Base-by-base conservation (phyloP, 768 basidiomycete genomes). In the Rhizopogon vinicolor region DNA sequence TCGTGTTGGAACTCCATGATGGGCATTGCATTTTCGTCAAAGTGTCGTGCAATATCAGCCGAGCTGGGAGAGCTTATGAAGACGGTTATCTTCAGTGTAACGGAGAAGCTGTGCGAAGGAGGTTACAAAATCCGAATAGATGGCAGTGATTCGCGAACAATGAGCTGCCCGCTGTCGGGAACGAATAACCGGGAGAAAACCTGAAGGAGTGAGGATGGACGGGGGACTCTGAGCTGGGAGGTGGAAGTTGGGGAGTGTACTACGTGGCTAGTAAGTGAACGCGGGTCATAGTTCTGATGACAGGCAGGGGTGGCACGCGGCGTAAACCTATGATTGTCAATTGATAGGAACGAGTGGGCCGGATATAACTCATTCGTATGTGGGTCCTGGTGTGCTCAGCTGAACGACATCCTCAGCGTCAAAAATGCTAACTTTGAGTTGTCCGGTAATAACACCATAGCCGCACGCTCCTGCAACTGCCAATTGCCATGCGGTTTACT, bases 1-100 rank as follows among this genome's bases (percentile, higher is more conserved):
- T 7, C 35, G 60, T 55, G 44, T 44, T 68, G 57, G 42, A 46
- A 7, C 9, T 6, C 25, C 31, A 31, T n/a, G 4, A 0, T 0
- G 43, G 10, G 40, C 68, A 68, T 16, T 31, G 0, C 46, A 48
- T 48, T 48, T 16, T 48, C 25, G 25, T 25, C 25, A 25, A 22
- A 19, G 33, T 19, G 13, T 19, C 18, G 12, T 14, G 13, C 33
- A 7, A 18, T 35, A 12, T 19, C 19, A 19, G 6, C 13, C 4
- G 19, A 18, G 14, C 33, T 35, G 31, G 19, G 18, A 35, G 33
- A 48, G 19, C 13, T 48, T 35, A 14, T 14, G 31, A 22, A 19
- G 19, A 22, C 14, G 31, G 7, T 18, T 8, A 41, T 41, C 14
- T 40, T 40, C 39, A 40, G 39, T 16, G 14, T 16, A 40, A 41